Conservation (phyloP, 2,329 filamentous ascomycete species). For the Fusarium agapanthi region DNA sequence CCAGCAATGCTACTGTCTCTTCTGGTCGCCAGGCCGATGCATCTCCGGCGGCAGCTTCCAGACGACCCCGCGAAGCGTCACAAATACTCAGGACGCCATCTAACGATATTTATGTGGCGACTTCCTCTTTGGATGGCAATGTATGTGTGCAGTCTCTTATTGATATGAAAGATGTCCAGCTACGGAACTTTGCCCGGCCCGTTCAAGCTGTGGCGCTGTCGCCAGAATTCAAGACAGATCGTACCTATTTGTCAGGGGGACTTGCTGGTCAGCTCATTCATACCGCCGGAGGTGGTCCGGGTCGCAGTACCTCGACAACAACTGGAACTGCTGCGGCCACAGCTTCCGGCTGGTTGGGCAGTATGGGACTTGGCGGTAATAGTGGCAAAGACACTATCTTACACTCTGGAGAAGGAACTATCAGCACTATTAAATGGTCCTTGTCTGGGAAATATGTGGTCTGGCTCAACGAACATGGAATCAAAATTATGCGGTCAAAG, state of each 20-base stretch:
- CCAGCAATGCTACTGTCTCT: constrained; percentile 47
- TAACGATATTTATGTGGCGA: constrained; percentile 92
- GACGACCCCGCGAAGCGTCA: constrained; percentile 59
- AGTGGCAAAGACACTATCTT: constrained; percentile 86
- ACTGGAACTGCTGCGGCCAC: constrained; percentile 82
- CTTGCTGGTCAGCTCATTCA: constrained; percentile 87
- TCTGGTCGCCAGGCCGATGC: constrained; percentile 46
- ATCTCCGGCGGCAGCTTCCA: constrained; percentile 61
- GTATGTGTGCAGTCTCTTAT: constrained; percentile 90
- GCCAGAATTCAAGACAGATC: constrained; percentile 90
- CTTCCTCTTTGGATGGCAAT: constrained; percentile 94
- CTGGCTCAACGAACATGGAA: constrained; percentile 96
- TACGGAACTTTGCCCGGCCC: constrained; percentile 93
- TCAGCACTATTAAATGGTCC: constrained; percentile 95
- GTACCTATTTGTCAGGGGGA: constrained; percentile 90
- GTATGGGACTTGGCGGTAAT: constrained; percentile 81
- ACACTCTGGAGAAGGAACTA: constrained; percentile 90
- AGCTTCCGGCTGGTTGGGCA: constrained; percentile 90
- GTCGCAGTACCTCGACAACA: constrained; percentile 87
- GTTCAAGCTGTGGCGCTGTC: constrained; percentile 94
- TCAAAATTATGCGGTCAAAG: constrained; percentile 96
- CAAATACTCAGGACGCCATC: constrained; percentile 78
- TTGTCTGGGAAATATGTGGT: constrained; percentile 89
- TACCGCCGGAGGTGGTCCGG: constrained; percentile 81
- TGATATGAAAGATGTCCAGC: constrained; percentile 87